Evolutionary conservation across 495 filamentous ascomycete genomes (phyloP).

Genomic region (Chaetomidium leptoderma): DNA sequence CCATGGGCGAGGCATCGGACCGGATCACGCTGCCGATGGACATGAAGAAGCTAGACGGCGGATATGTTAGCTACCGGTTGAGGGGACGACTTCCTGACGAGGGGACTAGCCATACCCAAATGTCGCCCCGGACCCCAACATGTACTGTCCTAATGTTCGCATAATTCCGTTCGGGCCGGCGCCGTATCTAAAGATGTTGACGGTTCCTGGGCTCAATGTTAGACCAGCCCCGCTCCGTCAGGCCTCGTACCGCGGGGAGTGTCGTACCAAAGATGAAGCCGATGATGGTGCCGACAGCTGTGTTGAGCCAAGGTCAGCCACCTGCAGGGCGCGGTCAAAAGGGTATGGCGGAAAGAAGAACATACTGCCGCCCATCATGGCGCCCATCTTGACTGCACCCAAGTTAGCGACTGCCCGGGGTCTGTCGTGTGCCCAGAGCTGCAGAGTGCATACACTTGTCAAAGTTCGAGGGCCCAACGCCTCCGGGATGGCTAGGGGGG

Average conservation of each 20-base stretch:
- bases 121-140: conserved; percentile 92
- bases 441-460: conserved; percentile 73
- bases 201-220: conserved; percentile 58
- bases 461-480: conserved; percentile 69
- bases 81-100: neutral
- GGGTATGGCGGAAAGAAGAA: conserved; percentile 17
- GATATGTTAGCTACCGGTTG: conserved; percentile 5
- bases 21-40: conserved; percentile 94
- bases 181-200: conserved; percentile 91
- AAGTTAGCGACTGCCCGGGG: conserved; percentile 25
- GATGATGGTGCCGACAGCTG: conserved; percentile 92
- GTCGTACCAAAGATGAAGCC: conserved; percentile 89
- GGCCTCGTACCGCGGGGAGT: neutral
- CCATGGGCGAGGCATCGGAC: conserved; percentile 64
- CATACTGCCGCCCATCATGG: conserved; percentile 95
- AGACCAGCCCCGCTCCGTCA: conserved; percentile 11
- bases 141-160: conserved; percentile 91
- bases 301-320: conserved; percentile 13
- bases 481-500: conserved; percentile 40
- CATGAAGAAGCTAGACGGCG: conserved; percentile 85
- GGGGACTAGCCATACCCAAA: conserved; percentile 68
- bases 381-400: conserved; percentile 86
- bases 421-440: neutral
- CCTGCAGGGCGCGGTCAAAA: neutral
- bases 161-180: conserved; percentile 90